Base-by-base conservation (phyloP, 2,329 filamentous ascomycete species). In the Alternaria alternata region DNA sequence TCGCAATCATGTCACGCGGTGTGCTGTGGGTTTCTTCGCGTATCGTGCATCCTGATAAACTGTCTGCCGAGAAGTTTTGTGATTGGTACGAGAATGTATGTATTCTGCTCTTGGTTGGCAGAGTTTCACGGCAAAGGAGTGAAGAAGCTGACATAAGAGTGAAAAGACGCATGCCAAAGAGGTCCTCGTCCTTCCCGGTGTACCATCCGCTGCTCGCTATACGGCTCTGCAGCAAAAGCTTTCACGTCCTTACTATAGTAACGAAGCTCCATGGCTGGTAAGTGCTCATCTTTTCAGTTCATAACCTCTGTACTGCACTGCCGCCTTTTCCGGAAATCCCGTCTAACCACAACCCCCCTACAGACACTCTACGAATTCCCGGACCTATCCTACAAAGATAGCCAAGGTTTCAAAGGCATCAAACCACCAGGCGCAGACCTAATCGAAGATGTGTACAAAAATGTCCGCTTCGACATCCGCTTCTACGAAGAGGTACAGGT, bases 11-110 rank as follows among this genome's bases (percentile, higher is more conserved):
- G 69, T 28, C 66, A 14, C 62, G 61, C 39, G 74, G 71, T 54
- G 42, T 75, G 42, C 51, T 77, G n/a, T 75, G 66, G 66, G 71
- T 74, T 2, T 64, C 69, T 8, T 75, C 69, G 2, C 65, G 63
- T 12, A 62, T 69, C 5, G 51, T 59, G 36, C 20, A 54, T 34
- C 46, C 43, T 1, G 47, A 56, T 0, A 24, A 24, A 3, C 59
- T 74, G 3, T 58, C 62, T 9, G 42, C 51, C 0, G 51, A 65
- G 14, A 59, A 59, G n/a, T 70, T 74, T 41, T 65, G 60, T 44
- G 41, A 57, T 12, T 75, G 73, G 74, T 75, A 76, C 61, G 75
- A 74, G 51, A 68, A 72, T 59, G 61, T 64, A 54, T 18, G 42
- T 51, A 24, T 20, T 7, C 28, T 24, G 28, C n/a, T 5, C 5